Evolutionary conservation across 2,329 filamentous ascomycete genomes (phyloP), one percentile per base, ranked within the genome.

Genomic region (Berkeleyomyces rouxiae): DNA sequence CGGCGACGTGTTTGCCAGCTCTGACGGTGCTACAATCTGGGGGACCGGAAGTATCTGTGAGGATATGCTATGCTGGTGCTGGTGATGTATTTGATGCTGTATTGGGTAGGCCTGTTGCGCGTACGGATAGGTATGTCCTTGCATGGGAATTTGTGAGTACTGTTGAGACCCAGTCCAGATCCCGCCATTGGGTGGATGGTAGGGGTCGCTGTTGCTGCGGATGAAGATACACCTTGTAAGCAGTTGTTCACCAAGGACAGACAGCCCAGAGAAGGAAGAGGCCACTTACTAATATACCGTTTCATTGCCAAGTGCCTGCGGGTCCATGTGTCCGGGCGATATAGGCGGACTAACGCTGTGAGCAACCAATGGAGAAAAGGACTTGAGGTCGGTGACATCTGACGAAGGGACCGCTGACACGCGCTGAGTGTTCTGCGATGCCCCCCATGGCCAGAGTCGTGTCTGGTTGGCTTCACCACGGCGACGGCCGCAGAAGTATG

Each of bases 401-500:
- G 10, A 13, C 5, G 43, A 49, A 7, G 36, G 39, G 1, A 58
- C 42, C 10, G 58, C 37, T 31, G 58, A 61, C 2, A 16, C 42
- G 11, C 60, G 47, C n/a, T 40, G 63, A 3, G 39, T 47, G 4
- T 31, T 55, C 37, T 36, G 55, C 1, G 57, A 5, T 40, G 23
- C 33, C 13, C n/a, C 39, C 63, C 63, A 60, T 1, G 60, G 58
- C 60, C 55, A 60, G 13, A 33, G 36, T 2, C 55, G 55, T 39
- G 44, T 61, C 31, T 74, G 75, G n/a, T 6, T 39, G 33, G 31
- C 2, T 1, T 36, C n/a, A 10, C 51, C 51, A 36, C 36, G 51
- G 7, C 71, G 71, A 57, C 76, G 71, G 13, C 78, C 76, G 61
- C 75, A 79, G 53, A 79, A 67, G 60, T 78, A 79, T 59, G 82